These are phyloP conservation scores for Petunia secreta DNA, from an alignment of 257 asterid species.

Conservation along the genomic window DNA sequence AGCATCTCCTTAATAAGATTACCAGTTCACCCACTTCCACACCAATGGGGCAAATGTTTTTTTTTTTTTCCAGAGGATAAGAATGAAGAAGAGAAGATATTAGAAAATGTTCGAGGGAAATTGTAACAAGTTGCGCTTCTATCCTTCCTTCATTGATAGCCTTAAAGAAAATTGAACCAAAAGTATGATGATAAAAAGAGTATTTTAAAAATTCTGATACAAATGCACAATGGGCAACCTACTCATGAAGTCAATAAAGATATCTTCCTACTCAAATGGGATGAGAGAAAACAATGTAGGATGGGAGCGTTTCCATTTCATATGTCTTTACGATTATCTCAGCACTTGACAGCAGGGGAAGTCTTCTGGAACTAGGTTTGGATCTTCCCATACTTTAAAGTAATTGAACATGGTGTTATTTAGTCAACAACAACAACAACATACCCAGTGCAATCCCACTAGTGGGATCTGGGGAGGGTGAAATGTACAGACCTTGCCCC, in stretches of 20 bases:
- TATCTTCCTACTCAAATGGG: neutral
- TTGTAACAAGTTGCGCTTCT: neutral
- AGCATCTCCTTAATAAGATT: neutral
- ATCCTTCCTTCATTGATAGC: neutral
- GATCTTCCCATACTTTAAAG: neutral
- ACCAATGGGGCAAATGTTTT: neutral
- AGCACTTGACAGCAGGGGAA: neutral
- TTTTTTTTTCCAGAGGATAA: too few relatives aligned
- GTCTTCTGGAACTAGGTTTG: neutral
- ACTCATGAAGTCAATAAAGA: neutral
- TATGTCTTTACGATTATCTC: neutral
- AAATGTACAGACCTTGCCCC: too few relatives aligned
- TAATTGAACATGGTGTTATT: neutral
- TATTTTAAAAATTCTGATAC: neutral
- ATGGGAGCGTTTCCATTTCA: too few relatives aligned
- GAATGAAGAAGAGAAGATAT: too few relatives aligned
- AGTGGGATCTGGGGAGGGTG: too few relatives aligned
- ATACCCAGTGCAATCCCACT: too few relatives aligned
- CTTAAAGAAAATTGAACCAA: neutral
- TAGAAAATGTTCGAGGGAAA: neutral
- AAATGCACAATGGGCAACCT: neutral
- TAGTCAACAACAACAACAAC: too few relatives aligned
- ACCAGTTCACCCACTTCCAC: neutral
- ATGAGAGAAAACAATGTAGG: too few relatives aligned
- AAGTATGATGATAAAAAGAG: conserved; percentile 4